Base-by-base conservation (phyloP, 73 alveolate genomes). In the Tetrahymena thermophila region DNA sequence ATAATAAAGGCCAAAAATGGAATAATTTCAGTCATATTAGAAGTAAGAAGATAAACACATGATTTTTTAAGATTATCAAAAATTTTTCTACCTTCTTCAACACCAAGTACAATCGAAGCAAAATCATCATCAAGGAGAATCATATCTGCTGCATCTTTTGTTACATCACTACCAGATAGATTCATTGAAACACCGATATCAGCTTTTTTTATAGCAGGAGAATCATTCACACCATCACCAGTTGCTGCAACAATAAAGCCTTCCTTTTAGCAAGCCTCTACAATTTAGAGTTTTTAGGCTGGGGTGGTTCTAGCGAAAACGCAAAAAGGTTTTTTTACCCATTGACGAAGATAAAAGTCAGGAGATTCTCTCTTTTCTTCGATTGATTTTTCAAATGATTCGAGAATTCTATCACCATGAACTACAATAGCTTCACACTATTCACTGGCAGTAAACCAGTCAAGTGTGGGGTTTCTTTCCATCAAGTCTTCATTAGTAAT, bases 61-160 rank as follows among this genome's bases (percentile, higher is more conserved):
- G 98, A 84, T 96, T 98, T 98, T 95, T 98, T 98, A 40, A 99
- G 96, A 85, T 98, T 99, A 84, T 98, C 99, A 94, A 98, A 99
- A 95, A 99, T 98, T 85, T 97, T 97, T 95, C 99, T 98, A 35
- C 99, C 99, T 97, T 99, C 99, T 94, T 98, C 99, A 34, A 99
- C 99, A 25, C 99, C 99, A 93, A 96, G 97, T 44, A 99, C 99
- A 10, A 99, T 99, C 40, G 99, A 97, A 58, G 99, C 98, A 96
- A 99, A 99, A 96, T 99, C 99, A 97, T 99, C 99, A 96, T 98
- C 99, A 84, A 99, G 96, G 37, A 99, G 97, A 93, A 98, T 85
- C 99, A 99, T 98, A 96, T 99, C 99, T 23, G 99, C 99, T 19
- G 99, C 99, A 96, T 99, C 99, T 97, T 99, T 99, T n/a, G 99